Evolutionary conservation across 345 rosid species (phyloP), one percentile per base, ranked within the genome.

Genomic region (Schrenkiella parvula): DNA sequence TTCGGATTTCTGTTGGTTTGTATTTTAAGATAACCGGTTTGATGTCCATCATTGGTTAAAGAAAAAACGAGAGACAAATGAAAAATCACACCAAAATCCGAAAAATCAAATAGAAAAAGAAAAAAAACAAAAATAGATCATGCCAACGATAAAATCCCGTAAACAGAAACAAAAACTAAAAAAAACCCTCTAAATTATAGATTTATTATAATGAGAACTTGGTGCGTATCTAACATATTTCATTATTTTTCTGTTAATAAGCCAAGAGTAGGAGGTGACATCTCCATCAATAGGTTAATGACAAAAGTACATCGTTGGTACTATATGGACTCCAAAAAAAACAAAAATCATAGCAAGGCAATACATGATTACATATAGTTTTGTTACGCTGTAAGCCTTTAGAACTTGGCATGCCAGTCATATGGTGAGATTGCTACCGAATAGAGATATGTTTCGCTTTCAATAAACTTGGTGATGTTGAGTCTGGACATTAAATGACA

Each of bases 401-500:
- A 14, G 46, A 41, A 54, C 51, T 42, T 42, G 31, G 31, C 52
- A 68, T 56, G 73, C 56, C 64, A 35, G 64, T 21, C 75, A 38
- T 13, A 26, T 50, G 28, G 38, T 61, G 43, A 19, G 54, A 43
- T 68, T 44, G 35, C 25, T 55, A 68, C 73, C 22, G 12, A 68
- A 54, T 28, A 31, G 43, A 42, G 53, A 46, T 46, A 8, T 37
- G 52, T 59, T 25, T 48, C 58, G 60, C 37, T 60, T 60, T 71
- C 75, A 12, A 23, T 23, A 50, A 57, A 66, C 44, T 70, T 38
- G 42, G 68, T 71, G 52, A 71, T 38, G 60, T 71, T 43, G 35
- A 56, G 55, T 31, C 25, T 44, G 14, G 50, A 59, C 41, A 70
- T 22, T 34, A 13, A 11, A 57, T 57, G 46, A 21, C 72, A 41